Evolutionary conservation across 768 basidiomycete genomes (phyloP), one percentile per base, ranked within the genome.

Genomic region (Boletellus sp.): DNA sequence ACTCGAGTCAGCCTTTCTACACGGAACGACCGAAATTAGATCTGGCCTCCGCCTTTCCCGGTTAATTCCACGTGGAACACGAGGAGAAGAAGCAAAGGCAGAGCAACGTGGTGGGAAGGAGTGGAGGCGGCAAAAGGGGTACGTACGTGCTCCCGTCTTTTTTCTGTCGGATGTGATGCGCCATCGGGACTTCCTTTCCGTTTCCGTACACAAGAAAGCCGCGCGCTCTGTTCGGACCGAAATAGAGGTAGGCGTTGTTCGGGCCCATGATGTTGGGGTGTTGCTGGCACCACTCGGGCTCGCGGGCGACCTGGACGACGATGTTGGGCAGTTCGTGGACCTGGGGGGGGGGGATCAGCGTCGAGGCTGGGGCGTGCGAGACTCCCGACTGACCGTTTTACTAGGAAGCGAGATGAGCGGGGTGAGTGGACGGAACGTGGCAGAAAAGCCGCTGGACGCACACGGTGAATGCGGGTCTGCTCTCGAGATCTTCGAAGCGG

Each of bases 201-300:
- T 83, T 85, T 4, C 88, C 87, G 49, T 88, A 89, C 37, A 79
- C 75, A 45, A 89, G 68, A 57, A 81, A 81, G 3, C 88, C 88
- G 4, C 79, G 76, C 3, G 73, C 57, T 47, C 73, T 76, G 36
- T 72, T 72, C 6, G 88, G 86, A 1, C 88, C 88, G 51, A 90
- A 81, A 60, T 87, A 90, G 53, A 89, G 78, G 62, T 77, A 87
- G 6, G 88, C 81, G 35, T 79, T 84, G 51, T 76, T 79, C n/a
- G 88, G 88, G n/a, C 88, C 88, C 81, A 88, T 84, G 54, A 89
- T 81, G 41, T 72, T 75, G 20, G 80, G 78, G 60, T 87, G 81
- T 48, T 80, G 81, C 57, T 81, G 76, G 20, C 79, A 72, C 87
- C 88, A 90, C 19, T 70, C 73, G 0, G 74, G 65, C 59, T 90